These are phyloP conservation scores for Prunus salicina DNA, from an alignment of 306 rosid species.

Conservation along the genomic window DNA sequence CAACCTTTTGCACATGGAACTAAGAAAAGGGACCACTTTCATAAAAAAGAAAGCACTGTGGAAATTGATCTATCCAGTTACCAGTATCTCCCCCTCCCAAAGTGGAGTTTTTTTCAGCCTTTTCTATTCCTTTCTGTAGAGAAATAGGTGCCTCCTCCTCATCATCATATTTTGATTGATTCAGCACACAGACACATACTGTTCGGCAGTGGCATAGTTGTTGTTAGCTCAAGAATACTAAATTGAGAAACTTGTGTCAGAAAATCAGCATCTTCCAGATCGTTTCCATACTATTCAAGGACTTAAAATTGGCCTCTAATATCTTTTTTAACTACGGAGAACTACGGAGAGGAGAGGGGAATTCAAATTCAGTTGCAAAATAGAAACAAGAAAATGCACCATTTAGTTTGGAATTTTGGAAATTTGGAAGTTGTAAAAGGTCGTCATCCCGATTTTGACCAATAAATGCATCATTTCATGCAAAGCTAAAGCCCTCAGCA, in stretches of 20 bases:
- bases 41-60: background rate
- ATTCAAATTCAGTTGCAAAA: too few species aligned
- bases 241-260: background rate
- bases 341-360: too few species aligned
- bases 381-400: too few species aligned
- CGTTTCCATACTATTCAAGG: background rate
- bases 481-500: background rate
- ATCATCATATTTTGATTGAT: too few species aligned
- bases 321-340: too few species aligned
- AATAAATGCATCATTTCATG: background rate
- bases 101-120: background rate
- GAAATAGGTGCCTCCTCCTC: background rate
- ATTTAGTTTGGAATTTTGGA: background rate
- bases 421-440: background rate
- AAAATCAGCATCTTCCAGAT: background rate
- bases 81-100: background rate
- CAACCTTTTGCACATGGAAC: constrained; percentile 1
- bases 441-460: background rate
- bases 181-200: too few species aligned
- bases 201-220: too few species aligned
- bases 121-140: background rate
- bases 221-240: background rate
- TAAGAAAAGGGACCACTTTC: background rate
- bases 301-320: too few species aligned
- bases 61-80: background rate